Percentiles rank a stretch among this genome's conserved stretches.
Evolutionary conservation across 2,329 filamentous ascomycete genomes (phyloP).

Genomic region (Colletotrichum echinochloae): DNA sequence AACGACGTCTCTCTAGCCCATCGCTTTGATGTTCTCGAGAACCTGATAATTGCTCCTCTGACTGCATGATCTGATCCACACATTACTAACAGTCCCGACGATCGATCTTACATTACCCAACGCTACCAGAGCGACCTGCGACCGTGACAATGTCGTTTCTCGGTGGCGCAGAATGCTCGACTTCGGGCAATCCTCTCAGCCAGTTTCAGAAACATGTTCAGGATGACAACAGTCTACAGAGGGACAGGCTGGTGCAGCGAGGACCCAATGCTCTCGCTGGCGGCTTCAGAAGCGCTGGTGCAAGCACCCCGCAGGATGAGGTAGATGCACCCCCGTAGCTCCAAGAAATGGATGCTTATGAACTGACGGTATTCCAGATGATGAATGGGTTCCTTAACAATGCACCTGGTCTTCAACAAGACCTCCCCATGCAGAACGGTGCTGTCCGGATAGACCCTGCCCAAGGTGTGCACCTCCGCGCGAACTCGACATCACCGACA

Average conservation of each 20-base stretch:
- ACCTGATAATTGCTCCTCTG: no score
- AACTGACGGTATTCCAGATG: constrained; percentile 68
- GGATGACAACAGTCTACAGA: constrained; percentile 94
- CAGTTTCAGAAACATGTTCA: constrained; percentile 98
- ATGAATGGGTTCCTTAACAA: constrained; percentile 94
- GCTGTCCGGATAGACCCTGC: constrained; percentile 61
- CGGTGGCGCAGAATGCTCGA: constrained; percentile 95
- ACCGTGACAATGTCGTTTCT: constrained; percentile 85
- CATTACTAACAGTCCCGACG: no score
- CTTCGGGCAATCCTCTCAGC: constrained; percentile 92
- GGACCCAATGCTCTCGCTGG: constrained; percentile 78
- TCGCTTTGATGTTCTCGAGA: not conserved
- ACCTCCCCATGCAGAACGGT: constrained; percentile 64
- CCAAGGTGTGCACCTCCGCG: constrained; percentile 65
- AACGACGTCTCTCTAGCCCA: not conserved
- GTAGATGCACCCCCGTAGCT: constrained; percentile 52
- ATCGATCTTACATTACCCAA: not conserved
- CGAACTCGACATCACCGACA: constrained; percentile 65
- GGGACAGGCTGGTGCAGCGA: constrained; percentile 85
- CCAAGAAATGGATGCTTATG: not conserved
- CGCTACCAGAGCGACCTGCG: not conserved
- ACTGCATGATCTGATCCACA: not conserved
- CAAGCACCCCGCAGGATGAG: constrained; percentile 80
- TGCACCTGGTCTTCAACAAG: constrained; percentile 68
- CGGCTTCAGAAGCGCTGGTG: constrained; percentile 79